Conservation (phyloP, 1,139 yeast species). For the Magnusiomyces tetraspermus region DNA sequence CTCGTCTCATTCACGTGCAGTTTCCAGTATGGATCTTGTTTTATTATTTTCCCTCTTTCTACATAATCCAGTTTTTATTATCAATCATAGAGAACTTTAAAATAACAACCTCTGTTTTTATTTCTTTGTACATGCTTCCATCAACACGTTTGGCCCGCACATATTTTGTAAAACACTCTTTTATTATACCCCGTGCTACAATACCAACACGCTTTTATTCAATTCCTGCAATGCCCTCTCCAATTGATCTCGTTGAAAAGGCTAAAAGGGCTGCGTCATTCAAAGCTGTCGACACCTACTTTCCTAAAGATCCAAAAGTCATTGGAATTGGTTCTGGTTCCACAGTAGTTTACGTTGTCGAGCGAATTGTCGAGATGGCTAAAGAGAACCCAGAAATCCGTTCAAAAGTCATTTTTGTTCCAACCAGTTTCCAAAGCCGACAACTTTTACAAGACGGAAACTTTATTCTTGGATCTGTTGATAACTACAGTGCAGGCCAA, state of each 20-base stretch:
- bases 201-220: neutral
- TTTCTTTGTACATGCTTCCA: too few relatives aligned
- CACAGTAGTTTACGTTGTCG: conserved; percentile 93
- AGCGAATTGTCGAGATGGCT: conserved; percentile 66
- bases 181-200: neutral
- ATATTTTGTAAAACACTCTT: neutral
- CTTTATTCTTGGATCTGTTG: conserved; percentile 67
- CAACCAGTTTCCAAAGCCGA: conserved; percentile 94
- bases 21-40: too few relatives aligned
- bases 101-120: too few relatives aligned
- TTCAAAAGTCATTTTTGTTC: conserved; percentile 51
- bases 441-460: conserved; percentile 79
- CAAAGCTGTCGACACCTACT: conserved; percentile 83
- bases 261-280: conserved; percentile 85
- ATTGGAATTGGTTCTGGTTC: conserved; percentile 96
- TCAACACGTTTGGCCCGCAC: neutral
- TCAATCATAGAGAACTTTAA: too few relatives aligned
- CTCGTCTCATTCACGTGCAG: too few relatives aligned
- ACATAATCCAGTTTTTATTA: too few relatives aligned
- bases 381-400: conserved; percentile 41
- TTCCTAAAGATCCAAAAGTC: conserved; percentile 59
- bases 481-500: conserved; percentile 53
- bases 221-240: neutral
- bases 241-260: conserved; percentile 36
- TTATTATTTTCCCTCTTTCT: too few relatives aligned